Conservation (phyloP, 306 rosid species). For the Cucurbita ficifolia region DNA sequence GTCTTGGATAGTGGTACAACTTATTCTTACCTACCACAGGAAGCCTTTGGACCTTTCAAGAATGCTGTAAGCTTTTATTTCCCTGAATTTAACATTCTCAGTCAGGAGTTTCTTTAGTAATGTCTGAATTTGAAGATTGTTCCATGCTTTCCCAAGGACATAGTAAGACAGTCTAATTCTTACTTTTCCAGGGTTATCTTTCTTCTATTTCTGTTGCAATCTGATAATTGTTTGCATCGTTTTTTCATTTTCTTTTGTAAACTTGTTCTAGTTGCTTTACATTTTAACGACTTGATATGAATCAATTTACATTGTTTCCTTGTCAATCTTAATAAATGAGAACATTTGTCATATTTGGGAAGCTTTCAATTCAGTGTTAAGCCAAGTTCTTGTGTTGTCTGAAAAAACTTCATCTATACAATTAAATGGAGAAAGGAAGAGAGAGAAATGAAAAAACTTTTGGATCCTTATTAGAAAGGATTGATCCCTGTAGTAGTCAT, state of each 20-base stretch:
- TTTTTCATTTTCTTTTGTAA: not conserved
- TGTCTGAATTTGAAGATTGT: slow-evolving; percentile 1
- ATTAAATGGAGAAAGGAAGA: not conserved
- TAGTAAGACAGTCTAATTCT: not conserved
- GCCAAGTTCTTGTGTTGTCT: not conserved
- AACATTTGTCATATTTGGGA: not conserved
- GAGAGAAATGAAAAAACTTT: not conserved
- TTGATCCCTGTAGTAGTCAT: not conserved
- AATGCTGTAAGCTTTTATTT: slow-evolving; percentile 53
- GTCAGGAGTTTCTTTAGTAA: slow-evolving; percentile 9
- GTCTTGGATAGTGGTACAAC: slow-evolving; percentile 96
- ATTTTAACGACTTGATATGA: not conserved
- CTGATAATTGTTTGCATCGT: not conserved
- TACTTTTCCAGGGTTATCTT: not conserved
- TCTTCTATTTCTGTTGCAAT: not conserved
- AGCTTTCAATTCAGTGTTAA: not conserved
- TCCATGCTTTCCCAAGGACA: not conserved
- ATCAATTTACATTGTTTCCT: not conserved
- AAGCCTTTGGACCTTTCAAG: slow-evolving; percentile 61
- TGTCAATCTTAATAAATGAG: not conserved
- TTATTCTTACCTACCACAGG: slow-evolving; percentile 76
- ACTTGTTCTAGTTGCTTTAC: not conserved
- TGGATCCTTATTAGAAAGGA: not conserved
- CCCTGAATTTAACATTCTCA: not conserved
- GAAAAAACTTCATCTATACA: not conserved